A percentile compares a stretch with the other conserved stretches of the same genome.
Evolutionary conservation across 2,329 filamentous ascomycete species (phyloP).

Genomic region (Ophiostoma tasmaniense): DNA sequence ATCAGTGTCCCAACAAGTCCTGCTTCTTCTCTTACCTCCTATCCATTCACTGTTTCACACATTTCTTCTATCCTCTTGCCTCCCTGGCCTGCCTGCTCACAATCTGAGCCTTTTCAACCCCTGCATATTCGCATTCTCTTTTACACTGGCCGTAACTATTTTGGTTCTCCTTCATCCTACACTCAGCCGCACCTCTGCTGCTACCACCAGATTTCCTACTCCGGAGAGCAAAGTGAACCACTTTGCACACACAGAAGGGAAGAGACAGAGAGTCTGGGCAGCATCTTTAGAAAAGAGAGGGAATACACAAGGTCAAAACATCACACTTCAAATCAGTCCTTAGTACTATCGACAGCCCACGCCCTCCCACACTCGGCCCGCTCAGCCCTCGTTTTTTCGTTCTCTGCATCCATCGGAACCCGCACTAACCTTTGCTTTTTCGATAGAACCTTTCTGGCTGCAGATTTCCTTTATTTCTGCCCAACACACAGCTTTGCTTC

Average conservation of each 20-base stretch:
- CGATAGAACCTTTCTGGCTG: constrained; percentile 10
- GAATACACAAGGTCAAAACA: not conserved
- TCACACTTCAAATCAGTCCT: not conserved
- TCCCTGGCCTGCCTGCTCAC: not conserved
- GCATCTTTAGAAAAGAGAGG: not conserved
- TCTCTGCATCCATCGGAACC: constrained; percentile 10
- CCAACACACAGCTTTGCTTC: constrained; percentile 13
- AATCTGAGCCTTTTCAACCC: not conserved
- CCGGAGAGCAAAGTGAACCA: not conserved
- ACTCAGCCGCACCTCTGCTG: not conserved
- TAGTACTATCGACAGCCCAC: not conserved
- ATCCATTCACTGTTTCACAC: too few relatives aligned
- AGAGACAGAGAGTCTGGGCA: not conserved
- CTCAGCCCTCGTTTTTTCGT: constrained; percentile 19
- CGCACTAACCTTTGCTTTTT: constrained; percentile 21
- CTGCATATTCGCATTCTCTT: constrained; percentile 9
- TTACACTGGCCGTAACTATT: constrained; percentile 5
- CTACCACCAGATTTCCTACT: not conserved
- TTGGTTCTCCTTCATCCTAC: not conserved
- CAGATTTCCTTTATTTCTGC: constrained; percentile 16
- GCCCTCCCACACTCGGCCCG: constrained; percentile 13
- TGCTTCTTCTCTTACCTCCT: not conserved
- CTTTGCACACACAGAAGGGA: not conserved
- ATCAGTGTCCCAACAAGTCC: not conserved
- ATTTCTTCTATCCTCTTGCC: not conserved